Conservation (phyloP, 305 asterid genomes). For the Fraxinus ornus region DNA sequence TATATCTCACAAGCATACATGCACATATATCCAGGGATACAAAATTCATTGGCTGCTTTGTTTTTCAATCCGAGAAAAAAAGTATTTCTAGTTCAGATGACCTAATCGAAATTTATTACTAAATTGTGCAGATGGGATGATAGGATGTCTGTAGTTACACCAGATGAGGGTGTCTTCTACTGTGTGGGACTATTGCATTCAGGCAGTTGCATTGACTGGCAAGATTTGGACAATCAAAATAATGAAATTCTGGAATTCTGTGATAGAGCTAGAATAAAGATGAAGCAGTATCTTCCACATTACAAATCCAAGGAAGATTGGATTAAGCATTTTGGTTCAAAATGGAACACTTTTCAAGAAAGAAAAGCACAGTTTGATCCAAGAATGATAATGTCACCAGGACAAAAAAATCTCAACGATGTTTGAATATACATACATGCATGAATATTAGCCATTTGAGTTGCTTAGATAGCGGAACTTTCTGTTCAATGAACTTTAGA, state of each 20-base stretch:
- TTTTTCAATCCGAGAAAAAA: background rate
- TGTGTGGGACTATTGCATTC: slow-evolving; percentile 42
- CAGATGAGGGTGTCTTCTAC: slow-evolving; percentile 62
- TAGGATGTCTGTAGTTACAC: slow-evolving; percentile 53
- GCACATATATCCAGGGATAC: background rate
- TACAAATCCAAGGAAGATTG: slow-evolving; percentile 42
- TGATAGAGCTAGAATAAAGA: slow-evolving; percentile 31
- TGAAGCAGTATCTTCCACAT: slow-evolving; percentile 64
- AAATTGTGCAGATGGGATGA: slow-evolving; percentile 61
- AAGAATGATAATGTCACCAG: slow-evolving; percentile 52
- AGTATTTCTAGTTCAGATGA: background rate
- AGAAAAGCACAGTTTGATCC: slow-evolving; percentile 66
- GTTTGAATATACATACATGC: background rate
- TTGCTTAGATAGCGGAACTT: background rate
- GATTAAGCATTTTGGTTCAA: slow-evolving; percentile 56
- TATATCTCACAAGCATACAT: background rate
- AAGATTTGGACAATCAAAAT: slow-evolving; percentile 43
- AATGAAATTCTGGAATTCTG: slow-evolving; percentile 38
- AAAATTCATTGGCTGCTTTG: no score
- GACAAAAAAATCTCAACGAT: slow-evolving; percentile 54
- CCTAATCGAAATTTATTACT: background rate
- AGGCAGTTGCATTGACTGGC: slow-evolving; percentile 21
- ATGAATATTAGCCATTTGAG: background rate
- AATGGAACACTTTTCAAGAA: slow-evolving; percentile 47
- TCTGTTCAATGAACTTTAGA: background rate